A percentile compares a stretch with the other conserved stretches of the same genome.
Evolutionary conservation across 164 flowering plant genomes (phyloP).

Genomic region (Taxillus chinensis): DNA sequence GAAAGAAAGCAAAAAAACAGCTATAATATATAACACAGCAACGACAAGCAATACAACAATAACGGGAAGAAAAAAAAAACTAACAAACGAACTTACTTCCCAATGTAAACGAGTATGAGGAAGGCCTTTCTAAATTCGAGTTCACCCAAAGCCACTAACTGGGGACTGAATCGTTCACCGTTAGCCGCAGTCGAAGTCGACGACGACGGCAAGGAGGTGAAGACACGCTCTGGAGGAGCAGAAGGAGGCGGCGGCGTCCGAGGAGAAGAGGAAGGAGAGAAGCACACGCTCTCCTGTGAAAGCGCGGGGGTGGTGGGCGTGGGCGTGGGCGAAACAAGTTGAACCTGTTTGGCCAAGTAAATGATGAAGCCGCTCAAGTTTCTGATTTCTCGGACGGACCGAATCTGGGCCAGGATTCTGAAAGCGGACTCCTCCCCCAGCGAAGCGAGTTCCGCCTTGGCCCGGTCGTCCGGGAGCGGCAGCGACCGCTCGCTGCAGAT

Average conservation of each 20-base stretch:
- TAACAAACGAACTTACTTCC: conserved; percentile 26
- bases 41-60: neutral
- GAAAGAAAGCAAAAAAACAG: neutral
- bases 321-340: no score
- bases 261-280: neutral
- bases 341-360: neutral
- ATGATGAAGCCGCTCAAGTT: conserved; percentile 13
- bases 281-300: neutral
- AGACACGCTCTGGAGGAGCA: neutral
- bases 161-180: conserved; percentile 10
- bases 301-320: neutral
- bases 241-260: neutral
- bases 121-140: conserved; percentile 51
- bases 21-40: neutral
- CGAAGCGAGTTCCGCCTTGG: conserved; percentile 13
- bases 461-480: conserved; percentile 4
- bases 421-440: conserved; percentile 26
- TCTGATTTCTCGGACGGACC: neutral
- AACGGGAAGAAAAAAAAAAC: neutral
- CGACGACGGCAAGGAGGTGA: neutral
- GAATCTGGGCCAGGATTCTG: conserved; percentile 9
- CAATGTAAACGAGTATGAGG: conserved; percentile 38
- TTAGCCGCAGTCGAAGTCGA: neutral
- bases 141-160: conserved; percentile 29
- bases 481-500: conserved; percentile 8